Conservation (phyloP, 106 monocot genomes). For the Phalaenopsis aphrodite region DNA sequence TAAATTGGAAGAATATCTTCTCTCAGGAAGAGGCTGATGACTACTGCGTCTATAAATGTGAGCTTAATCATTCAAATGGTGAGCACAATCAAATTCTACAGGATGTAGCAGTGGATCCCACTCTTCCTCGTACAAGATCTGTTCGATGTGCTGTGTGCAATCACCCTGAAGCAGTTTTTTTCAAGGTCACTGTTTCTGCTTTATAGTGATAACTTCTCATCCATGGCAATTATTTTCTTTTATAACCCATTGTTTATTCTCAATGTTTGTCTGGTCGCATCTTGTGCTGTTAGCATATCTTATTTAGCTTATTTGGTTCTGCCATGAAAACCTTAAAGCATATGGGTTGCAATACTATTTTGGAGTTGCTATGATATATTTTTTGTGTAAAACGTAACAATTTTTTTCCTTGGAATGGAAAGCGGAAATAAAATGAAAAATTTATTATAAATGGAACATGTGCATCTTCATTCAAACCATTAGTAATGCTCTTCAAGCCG, state of each 20-base stretch:
- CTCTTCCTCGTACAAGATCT: constrained; percentile 65
- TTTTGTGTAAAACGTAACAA: background rate
- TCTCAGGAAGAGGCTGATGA: constrained; percentile 55
- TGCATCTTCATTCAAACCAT: background rate
- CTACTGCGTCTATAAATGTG: constrained; percentile 64
- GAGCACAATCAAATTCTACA: constrained; percentile 42
- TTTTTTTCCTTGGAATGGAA: background rate
- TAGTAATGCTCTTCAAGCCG: background rate
- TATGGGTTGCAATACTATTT: background rate
- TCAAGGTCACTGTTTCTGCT: constrained; percentile 29
- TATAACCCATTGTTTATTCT: background rate
- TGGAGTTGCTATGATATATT: background rate
- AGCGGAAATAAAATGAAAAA: background rate
- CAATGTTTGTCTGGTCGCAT: background rate
- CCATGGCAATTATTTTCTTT: background rate
- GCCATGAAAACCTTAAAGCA: background rate
- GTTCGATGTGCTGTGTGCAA: constrained; percentile 54
- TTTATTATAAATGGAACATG: background rate
- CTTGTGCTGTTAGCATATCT: background rate
- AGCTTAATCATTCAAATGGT: constrained; percentile 45
- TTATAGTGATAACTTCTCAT: background rate
- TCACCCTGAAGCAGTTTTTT: constrained; percentile 63
- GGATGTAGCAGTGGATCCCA: constrained; percentile 62
- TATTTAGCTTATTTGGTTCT: background rate
- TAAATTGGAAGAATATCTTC: background rate